Evolutionary conservation across 345 rosid species (phyloP), one percentile per base, ranked within the genome.

Genomic region (Bretschneidera sinensis): DNA sequence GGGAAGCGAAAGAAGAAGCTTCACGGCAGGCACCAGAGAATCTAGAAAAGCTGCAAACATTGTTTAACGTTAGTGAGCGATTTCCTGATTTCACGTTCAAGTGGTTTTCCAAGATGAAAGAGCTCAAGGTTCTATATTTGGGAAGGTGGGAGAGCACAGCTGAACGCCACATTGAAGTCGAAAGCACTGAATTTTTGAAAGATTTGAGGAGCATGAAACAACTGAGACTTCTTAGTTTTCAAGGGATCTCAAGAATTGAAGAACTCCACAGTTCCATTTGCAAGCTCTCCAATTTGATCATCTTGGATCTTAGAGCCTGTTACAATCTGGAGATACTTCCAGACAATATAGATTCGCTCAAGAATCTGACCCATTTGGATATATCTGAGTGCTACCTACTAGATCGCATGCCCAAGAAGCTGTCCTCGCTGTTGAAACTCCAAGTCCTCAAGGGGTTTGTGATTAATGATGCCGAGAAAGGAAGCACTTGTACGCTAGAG

Each of bases 401-500:
- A 9, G 87, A 77, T 16, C 51, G 51, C 18, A 74, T 86, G 58
- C 91, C 95, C 22, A 74, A 69, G 70, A 60, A 68, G 45, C 17
- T 87, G 23, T 50, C 67, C 0, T 52, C 63, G 50, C 83, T 87
- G 17, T 9, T 62, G 0, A 23, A 76, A 11, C 81, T 84, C 54
- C 60, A 66, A 78, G 88, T 87, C 33, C 79, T 87, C 4, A 80
- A 87, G 39, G 91, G 95, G n/a, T 84, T 87, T 73, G 80, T 81
- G 17, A 57, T 84, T 1, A 74, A 78, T 55, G 63, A 75, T 51
- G 34, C 17, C 23, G 73, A 33, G 9, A 59, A 45, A 0, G 68
- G 59, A 28, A 56, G 18, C 25, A 1, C 50, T 1, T 76, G 85
- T 43, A 16, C 7, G 0, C 64, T 80, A 15, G 6, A 0, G 0